Conservation (phyloP, 169 alveolate genomes). For the Amoebophrya sp. region DNA sequence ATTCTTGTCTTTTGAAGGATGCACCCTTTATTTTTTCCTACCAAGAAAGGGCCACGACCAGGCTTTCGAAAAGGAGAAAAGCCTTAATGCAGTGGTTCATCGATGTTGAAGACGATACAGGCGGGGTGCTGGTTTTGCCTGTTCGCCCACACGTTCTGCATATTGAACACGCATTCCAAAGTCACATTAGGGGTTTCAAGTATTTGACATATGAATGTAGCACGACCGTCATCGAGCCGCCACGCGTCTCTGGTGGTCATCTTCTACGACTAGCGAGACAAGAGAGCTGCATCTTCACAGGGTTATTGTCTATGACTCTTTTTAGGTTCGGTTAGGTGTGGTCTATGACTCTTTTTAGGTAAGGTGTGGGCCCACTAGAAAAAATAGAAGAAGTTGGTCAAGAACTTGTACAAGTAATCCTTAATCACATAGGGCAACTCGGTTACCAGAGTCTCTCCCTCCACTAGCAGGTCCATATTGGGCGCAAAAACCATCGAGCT, state of each 20-base stretch:
- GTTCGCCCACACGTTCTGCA: constrained; percentile 40
- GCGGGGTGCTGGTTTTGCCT: constrained; percentile 46
- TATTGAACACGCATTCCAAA: constrained; percentile 35
- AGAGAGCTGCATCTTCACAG: too few species aligned
- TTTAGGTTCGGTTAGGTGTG: too few species aligned
- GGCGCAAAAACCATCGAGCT: not conserved
- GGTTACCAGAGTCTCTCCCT: not conserved
- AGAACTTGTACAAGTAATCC: constrained; percentile 36
- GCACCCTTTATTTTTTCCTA: too few species aligned
- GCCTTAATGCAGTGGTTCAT: not conserved
- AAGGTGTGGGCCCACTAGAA: too few species aligned
- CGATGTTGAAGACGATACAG: constrained; percentile 31
- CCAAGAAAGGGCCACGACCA: too few species aligned
- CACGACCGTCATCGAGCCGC: not conserved
- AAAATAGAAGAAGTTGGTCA: too few species aligned
- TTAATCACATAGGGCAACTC: not conserved
- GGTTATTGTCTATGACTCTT: too few species aligned
- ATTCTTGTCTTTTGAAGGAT: too few species aligned
- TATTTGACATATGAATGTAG: not conserved
- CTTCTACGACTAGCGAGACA: too few species aligned
- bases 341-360: too few species aligned
- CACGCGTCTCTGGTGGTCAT: not conserved
- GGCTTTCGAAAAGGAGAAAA: too few species aligned
- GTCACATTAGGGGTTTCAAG: not conserved
- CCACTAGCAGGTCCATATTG: not conserved